Evolutionary conservation across 1,139 yeast genomes (phyloP).

Genomic region (Candida dubliniensis): DNA sequence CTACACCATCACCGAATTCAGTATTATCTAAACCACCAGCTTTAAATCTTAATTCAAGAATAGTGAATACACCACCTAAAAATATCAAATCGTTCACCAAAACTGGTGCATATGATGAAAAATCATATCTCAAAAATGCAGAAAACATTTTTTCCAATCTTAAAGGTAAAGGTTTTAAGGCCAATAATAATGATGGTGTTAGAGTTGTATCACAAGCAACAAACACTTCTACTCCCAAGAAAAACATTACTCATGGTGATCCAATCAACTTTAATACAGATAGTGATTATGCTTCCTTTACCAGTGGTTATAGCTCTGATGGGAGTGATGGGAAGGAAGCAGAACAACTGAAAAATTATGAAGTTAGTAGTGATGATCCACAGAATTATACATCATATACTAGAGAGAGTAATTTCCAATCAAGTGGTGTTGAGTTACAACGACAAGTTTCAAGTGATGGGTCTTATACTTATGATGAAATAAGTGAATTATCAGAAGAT

Average conservation of each 20-base stretch:
- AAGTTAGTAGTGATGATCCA: slow-evolving; percentile 5
- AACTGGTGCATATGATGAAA: slow-evolving; percentile 34
- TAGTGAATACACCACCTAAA: slow-evolving; percentile 16
- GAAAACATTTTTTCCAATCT: slow-evolving; percentile 41
- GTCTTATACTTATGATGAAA: slow-evolving; percentile 33
- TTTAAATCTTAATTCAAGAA: slow-evolving; percentile 5
- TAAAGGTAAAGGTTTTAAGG: slow-evolving; percentile 33
- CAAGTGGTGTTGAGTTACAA: slow-evolving; percentile 6
- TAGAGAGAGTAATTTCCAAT: slow-evolving; percentile 5
- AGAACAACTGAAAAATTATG: slow-evolving; percentile 9
- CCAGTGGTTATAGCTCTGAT: slow-evolving; percentile 32
- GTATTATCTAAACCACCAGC: slow-evolving; percentile 3
- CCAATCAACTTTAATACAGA: not conserved
- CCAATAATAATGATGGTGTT: slow-evolving; percentile 3
- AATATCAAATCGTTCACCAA: slow-evolving; percentile 36
- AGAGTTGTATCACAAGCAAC: slow-evolving; percentile 20
- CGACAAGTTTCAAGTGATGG: slow-evolving; percentile 18
- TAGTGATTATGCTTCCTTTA: slow-evolving; percentile 34
- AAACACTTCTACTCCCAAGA: slow-evolving; percentile 43
- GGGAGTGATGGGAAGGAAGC: slow-evolving; percentile 1
- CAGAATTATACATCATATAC: slow-evolving; percentile 30
- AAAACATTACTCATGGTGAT: slow-evolving; percentile 16
- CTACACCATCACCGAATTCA: slow-evolving; percentile 1
- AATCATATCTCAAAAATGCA: slow-evolving; percentile 40
- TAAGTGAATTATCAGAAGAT: not conserved